Evolutionary conservation across 345 rosid genomes (phyloP), one percentile per base, ranked within the genome.

Genomic region (Citrus mangshanensis): DNA sequence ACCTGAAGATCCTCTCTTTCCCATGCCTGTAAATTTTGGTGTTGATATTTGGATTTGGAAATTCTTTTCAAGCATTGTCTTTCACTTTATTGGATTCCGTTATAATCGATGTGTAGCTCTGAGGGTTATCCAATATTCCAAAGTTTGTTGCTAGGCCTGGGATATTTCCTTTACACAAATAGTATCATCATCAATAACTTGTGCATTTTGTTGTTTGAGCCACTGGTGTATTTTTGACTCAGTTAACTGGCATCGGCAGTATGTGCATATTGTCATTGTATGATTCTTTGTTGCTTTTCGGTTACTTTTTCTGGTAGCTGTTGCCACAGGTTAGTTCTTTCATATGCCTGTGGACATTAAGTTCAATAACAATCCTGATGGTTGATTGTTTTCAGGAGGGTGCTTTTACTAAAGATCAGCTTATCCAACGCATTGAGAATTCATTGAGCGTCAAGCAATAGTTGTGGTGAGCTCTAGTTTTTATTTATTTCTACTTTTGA

Each of bases 381-480:
- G 66, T 62, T 18, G 51, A 75, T 61, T 2, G 25, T 79, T 25
- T 42, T 68, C 84, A 95, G 97, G 98, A 93, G 84, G 98, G 98
- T 63, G 97, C 97, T 25, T 85, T 93, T 82, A 81, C 88, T 5
- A 95, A 89, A 25, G 86, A 92, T 73, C 85, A 88, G 77, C 91
- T 95, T 21, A 81, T 95, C 67, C 70, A 89, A 82, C 93, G 91
- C 55, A 82, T 95, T 16, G 93, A 95, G 81, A 89, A 81, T 73
- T 90, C 95, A 4, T 82, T 93, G 77, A 81, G 85, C 67, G 88
- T 90, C 67, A 88, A 92, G 89, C 87, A 88, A 78, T 92, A 93
- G 81, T 61, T 54, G 9, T 38, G 77, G 84, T 79, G 79, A 80
- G 85, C 49, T 38, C 22, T 67, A 14, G 1, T 38, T 30, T 73